These are phyloP conservation scores for Gossypium schwendimanii DNA, from an alignment of 441 rosid genomes.

Conservation along the genomic window DNA sequence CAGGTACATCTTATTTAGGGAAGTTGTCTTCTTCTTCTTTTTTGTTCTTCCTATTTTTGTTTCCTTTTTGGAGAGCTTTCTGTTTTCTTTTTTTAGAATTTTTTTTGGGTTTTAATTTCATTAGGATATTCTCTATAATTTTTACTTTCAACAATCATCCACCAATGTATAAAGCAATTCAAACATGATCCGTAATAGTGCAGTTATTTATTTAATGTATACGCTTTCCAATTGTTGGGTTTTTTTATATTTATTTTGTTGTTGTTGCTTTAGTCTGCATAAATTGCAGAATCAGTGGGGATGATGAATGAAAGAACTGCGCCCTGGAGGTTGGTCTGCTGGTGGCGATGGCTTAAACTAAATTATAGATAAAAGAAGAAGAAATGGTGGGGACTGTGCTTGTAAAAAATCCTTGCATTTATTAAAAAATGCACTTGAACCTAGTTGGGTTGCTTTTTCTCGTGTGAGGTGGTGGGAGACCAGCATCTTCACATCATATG, in stretches of 20 bases:
- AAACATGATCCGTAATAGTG: slow-evolving; percentile 3
- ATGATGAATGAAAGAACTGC: slow-evolving; percentile 3
- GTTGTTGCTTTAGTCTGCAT: neutral
- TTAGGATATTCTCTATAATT: neutral
- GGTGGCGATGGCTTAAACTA: neutral
- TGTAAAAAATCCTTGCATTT: slow-evolving; percentile 12
- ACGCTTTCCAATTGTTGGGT: neutral
- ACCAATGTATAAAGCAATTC: slow-evolving; percentile 36
- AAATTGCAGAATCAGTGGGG: neutral
- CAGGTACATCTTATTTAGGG: slow-evolving; percentile 15
- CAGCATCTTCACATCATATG: slow-evolving; percentile 18
- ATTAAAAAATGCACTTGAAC: slow-evolving; percentile 12
- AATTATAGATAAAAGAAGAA: neutral
- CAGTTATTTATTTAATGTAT: slow-evolving; percentile 9
- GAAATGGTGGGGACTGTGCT: neutral
- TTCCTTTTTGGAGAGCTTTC: neutral
- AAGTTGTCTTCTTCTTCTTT: neutral
- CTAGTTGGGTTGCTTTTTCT: slow-evolving; percentile 13
- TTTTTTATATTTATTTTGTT: neutral
- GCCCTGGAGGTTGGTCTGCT: slow-evolving; percentile 20
- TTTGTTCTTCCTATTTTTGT: neutral
- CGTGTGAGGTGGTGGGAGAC: slow-evolving; percentile 26
- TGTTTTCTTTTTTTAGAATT: neutral
- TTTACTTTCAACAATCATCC: slow-evolving; percentile 14
- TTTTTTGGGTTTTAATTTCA: neutral